Evolutionary conservation across 768 basidiomycete species (phyloP).

Genomic region (Boletus eberwhitei): DNA sequence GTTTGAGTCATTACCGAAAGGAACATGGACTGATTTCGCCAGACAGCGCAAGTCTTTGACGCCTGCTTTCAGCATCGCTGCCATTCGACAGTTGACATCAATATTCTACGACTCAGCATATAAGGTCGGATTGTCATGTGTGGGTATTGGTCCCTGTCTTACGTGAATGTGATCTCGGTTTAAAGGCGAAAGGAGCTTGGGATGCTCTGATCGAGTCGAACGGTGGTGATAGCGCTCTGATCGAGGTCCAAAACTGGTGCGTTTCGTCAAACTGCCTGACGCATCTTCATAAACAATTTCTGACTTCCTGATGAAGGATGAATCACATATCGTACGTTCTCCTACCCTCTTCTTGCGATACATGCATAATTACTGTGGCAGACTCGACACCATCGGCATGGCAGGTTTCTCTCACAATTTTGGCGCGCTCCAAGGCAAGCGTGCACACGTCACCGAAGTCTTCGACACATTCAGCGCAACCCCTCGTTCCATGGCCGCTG

Average conservation of each 20-base stretch:
- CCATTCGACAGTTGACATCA: too few relatives aligned
- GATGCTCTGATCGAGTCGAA: constrained; percentile 22
- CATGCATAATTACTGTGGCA: background rate
- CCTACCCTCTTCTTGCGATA: background rate
- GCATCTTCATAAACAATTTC: background rate
- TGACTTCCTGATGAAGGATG: background rate
- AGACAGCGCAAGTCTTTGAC: constrained; percentile 38
- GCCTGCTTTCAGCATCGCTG: too few relatives aligned
- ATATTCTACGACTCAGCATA: too few relatives aligned
- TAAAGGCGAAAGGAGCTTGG: constrained; percentile 18
- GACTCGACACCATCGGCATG: background rate
- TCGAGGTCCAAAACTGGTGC: constrained; percentile 37
- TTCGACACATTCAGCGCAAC: constrained; percentile 36
- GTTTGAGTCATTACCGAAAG: background rate
- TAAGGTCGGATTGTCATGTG: background rate
- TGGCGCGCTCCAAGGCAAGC: constrained; percentile 46
- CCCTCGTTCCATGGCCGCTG: constrained; percentile 18
- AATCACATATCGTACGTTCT: background rate
- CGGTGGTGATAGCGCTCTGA: constrained; percentile 16
- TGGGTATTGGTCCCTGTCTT: background rate
- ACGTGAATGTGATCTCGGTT: background rate
- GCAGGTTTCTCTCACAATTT: constrained; percentile 41
- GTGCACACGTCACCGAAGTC: constrained; percentile 37
- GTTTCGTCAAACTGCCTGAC: background rate
- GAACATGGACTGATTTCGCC: background rate